Evolutionary conservation across 805 yeast genomes (phyloP).

Genomic region (Starmerella davenportii): DNA sequence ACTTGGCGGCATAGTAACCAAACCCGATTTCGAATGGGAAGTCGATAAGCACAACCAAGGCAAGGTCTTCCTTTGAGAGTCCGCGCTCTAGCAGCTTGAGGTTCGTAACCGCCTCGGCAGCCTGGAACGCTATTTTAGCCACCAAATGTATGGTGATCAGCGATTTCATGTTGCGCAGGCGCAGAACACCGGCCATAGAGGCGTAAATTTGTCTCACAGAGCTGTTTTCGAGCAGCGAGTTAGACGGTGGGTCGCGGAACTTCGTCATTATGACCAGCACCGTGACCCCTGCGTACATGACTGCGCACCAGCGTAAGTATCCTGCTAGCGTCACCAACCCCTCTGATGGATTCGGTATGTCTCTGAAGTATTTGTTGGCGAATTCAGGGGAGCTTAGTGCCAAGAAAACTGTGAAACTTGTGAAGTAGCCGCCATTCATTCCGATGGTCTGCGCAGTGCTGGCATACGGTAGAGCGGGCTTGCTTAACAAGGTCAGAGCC

Average conservation of each 20-base stretch:
- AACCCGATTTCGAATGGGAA: conserved; percentile 91
- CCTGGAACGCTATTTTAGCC: conserved; percentile 84
- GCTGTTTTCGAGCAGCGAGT: conserved; percentile 20
- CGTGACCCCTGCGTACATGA: conserved; percentile 51
- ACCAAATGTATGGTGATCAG: conserved; percentile 58
- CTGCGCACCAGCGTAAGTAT: conserved; percentile 65
- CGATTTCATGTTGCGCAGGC: conserved; percentile 46
- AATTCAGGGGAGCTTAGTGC: conserved; percentile 86
- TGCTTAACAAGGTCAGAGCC: conserved; percentile 79
- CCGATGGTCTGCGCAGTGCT: conserved; percentile 97
- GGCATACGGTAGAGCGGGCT: conserved; percentile 68
- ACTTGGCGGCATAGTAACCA: conserved; percentile 88
- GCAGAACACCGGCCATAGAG: conserved; percentile 27
- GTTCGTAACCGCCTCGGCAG: conserved; percentile 89
- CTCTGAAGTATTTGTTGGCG: conserved; percentile 66
- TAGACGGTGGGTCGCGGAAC: conserved; percentile 46
- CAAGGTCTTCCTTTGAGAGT: conserved; percentile 78
- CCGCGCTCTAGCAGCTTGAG: conserved; percentile 81
- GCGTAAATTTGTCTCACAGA: conserved; percentile 17
- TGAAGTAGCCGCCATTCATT: conserved; percentile 77
- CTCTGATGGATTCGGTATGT: conserved; percentile 32
- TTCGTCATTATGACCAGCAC: conserved; percentile 32
- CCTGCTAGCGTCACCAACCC: conserved; percentile 60
- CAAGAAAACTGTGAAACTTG: conserved; percentile 76
- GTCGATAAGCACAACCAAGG: conserved; percentile 80